Evolutionary conservation across 2,329 filamentous ascomycete genomes (phyloP).

Genomic region (Leptographium lundbergii): DNA sequence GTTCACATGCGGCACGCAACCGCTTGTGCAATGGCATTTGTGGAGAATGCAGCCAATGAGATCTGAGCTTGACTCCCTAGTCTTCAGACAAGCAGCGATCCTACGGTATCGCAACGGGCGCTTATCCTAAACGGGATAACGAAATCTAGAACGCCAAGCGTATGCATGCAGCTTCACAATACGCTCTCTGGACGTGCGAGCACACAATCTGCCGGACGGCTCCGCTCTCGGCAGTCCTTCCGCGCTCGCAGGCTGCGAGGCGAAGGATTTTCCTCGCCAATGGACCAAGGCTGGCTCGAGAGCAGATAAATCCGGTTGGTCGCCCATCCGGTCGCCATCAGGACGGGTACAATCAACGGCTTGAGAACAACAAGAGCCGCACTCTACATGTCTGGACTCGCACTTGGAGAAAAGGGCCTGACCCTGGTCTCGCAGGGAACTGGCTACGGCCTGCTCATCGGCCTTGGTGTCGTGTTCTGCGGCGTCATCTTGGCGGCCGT

Average conservation of each 20-base stretch:
- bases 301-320: too few relatives aligned
- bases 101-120: too few relatives aligned
- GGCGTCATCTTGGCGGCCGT: slow-evolving; percentile 24
- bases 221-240: too few relatives aligned
- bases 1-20: not conserved
- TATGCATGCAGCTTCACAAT: not conserved
- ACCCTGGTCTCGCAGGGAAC: slow-evolving; percentile 7
- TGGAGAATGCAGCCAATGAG: not conserved
- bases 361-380: too few relatives aligned
- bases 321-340: too few relatives aligned
- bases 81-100: not conserved
- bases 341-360: too few relatives aligned
- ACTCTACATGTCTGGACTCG: not conserved
- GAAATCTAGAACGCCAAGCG: not conserved
- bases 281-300: too few relatives aligned
- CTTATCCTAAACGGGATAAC: not conserved
- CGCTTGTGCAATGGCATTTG: not conserved
- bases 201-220: not conserved
- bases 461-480: slow-evolving; percentile 32
- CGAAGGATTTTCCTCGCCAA: too few relatives aligned
- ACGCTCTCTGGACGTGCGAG: not conserved
- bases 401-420: not conserved
- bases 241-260: too few relatives aligned
- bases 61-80: not conserved
- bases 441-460: slow-evolving; percentile 22